Evolutionary conservation across 2,329 filamentous ascomycete species (phyloP).

Genomic region (Hypoxylon sp.): DNA sequence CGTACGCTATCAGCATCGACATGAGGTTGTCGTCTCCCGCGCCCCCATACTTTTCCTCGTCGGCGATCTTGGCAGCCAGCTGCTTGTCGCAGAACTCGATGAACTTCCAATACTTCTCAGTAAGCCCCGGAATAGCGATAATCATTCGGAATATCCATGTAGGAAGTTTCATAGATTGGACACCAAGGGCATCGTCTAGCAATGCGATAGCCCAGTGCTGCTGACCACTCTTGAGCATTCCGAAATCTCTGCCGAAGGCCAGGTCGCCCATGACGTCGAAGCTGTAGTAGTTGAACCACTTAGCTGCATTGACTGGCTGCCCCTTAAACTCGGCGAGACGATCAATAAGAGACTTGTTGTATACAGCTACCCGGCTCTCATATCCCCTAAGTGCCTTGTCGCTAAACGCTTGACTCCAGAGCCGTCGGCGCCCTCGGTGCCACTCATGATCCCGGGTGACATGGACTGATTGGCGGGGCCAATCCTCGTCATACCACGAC

Average conservation of each 20-base stretch:
- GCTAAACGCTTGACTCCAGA: conserved; percentile 1
- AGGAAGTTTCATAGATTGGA: background rate
- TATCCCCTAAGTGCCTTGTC: background rate
- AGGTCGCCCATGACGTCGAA: conserved; percentile 4
- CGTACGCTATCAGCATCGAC: background rate
- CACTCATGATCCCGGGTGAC: background rate
- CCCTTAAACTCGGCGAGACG: conserved; percentile 1
- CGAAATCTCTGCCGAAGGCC: background rate
- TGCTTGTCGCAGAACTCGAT: conserved; percentile 3
- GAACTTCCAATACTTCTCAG: background rate
- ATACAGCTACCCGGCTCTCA: background rate
- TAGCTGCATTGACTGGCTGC: background rate
- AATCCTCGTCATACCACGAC: conserved; percentile 1
- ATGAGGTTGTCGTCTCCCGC: conserved; percentile 1
- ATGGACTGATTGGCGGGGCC: background rate
- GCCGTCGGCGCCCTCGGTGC: background rate
- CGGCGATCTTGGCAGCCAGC: conserved; percentile 1
- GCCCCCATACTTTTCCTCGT: background rate
- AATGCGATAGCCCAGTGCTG: conserved; percentile 1
- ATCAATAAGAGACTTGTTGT: background rate
- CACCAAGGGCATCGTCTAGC: background rate
- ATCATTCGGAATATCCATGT: conserved; percentile 1
- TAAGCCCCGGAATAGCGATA: background rate
- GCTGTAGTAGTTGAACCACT: conserved; percentile 3
- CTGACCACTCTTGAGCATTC: background rate